Evolutionary conservation across 1,139 yeast genomes (phyloP).

Genomic region (Yamadazyma aaseri): DNA sequence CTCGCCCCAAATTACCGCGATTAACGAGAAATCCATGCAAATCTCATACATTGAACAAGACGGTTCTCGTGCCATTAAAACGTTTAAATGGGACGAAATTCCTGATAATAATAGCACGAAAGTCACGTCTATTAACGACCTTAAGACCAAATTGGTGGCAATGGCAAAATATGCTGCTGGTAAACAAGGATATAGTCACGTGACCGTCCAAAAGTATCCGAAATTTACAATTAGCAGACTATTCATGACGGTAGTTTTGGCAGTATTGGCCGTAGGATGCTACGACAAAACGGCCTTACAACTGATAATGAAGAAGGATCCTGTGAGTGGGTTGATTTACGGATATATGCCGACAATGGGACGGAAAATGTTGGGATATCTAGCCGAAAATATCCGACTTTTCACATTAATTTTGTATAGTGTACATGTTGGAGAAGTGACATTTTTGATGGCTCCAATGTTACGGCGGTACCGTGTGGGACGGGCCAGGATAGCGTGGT

Average conservation of each 20-base stretch:
- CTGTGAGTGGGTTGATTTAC: constrained; percentile 26
- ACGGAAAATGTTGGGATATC: constrained; percentile 13
- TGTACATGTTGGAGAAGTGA: constrained; percentile 49
- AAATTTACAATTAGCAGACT: constrained; percentile 8
- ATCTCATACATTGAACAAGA: constrained; percentile 32
- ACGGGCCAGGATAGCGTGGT: constrained; percentile 49
- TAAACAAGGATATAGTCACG: constrained; percentile 61
- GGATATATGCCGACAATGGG: constrained; percentile 23
- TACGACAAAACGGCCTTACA: constrained; percentile 25
- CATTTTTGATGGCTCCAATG: constrained; percentile 42
- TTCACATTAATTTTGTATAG: constrained; percentile 24
- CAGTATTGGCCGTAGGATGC: constrained; percentile 28
- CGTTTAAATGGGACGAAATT: constrained; percentile 38
- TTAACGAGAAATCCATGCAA: constrained; percentile 49
- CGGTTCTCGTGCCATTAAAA: constrained; percentile 18
- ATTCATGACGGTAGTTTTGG: constrained; percentile 22
- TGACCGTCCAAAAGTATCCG: constrained; percentile 53
- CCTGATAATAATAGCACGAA: constrained; percentile 48
- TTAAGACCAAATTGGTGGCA: constrained; percentile 58
- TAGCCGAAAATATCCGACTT: constrained; percentile 18
- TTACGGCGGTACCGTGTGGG: constrained; percentile 55
- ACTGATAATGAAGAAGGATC: constrained; percentile 23
- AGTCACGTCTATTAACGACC: constrained; percentile 40
- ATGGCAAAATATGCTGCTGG: constrained; percentile 71
- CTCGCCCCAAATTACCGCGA: constrained; percentile 40